phyloP scores from a whole-genome alignment of 129 eudicot species.

The Flaveria robusta region DNA sequence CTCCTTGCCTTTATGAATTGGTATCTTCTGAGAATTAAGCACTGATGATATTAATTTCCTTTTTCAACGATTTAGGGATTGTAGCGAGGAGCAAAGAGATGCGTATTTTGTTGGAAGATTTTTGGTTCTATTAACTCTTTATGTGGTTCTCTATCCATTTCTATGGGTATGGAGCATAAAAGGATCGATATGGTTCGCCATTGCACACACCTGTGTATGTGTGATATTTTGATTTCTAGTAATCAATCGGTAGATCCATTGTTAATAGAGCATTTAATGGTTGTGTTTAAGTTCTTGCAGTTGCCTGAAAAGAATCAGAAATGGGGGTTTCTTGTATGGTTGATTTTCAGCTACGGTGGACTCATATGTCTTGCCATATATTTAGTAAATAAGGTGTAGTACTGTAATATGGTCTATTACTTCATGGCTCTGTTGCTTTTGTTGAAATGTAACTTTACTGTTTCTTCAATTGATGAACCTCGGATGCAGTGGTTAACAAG shows the following conservation, averaged over 20 bases:
- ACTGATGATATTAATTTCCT: neutral
- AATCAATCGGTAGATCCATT: neutral
- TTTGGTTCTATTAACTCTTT: slow-evolving; percentile 67
- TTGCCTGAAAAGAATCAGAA: slow-evolving; percentile 96
- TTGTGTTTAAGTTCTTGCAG: slow-evolving; percentile 47
- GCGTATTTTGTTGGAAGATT: slow-evolving; percentile 85
- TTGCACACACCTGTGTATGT: slow-evolving; percentile 77
- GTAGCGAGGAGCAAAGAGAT: slow-evolving; percentile 83
- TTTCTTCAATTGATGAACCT: neutral
- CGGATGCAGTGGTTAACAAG: slow-evolving; percentile 83
- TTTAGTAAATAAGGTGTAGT: slow-evolving; percentile 69
- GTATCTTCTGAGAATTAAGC: neutral
- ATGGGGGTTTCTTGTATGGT: slow-evolving; percentile 98
- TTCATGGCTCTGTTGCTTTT: neutral
- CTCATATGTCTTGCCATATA: slow-evolving; percentile 76
- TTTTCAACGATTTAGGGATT: slow-evolving; percentile 57
- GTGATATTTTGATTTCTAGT: slow-evolving; percentile 6
- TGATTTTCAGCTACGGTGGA: slow-evolving; percentile 93
- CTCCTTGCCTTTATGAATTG: slow-evolving; percentile 3
- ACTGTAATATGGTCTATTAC: slow-evolving; percentile 19
- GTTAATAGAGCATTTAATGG: slow-evolving; percentile 14
- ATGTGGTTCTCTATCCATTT: slow-evolving; percentile 75
- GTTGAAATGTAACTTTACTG: neutral
- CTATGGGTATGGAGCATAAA: slow-evolving; percentile 87
- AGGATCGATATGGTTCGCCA: slow-evolving; percentile 85